Evolutionary conservation across 2,329 filamentous ascomycete genomes (phyloP), one percentile per base, ranked within the genome.

Genomic region (Endothia cerciana): DNA sequence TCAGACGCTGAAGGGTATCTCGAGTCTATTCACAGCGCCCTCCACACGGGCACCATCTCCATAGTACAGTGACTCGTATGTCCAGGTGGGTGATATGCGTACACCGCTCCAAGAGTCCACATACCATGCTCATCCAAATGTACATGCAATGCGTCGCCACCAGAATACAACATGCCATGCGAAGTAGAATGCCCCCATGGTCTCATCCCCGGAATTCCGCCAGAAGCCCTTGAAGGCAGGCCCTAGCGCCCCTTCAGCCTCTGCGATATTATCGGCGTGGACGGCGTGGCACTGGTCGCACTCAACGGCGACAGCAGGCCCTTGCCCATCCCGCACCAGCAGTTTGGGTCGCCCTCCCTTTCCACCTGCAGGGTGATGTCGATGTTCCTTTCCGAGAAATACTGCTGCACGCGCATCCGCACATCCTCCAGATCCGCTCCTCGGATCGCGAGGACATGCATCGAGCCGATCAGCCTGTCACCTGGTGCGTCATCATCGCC

Each of bases 291-390:
- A 41, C 55, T 58, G 5, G 61, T 63, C 41, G 53, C 40, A 30
- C 40, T 47, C 28, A 57, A 28, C 6, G 66, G 66, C 63, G 72
- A 73, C 36, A 77, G 61, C 43, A 75, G 73, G 59, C 73, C 76
- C 56, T 79, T 74, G 19, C 76, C 80, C 66, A 79, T 78, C 8
- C 81, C 81, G 70, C 87, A 89, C 87, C 87, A 89, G 71, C 87
- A 89, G 25, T 79, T 81, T 49, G 76, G 74, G 65, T 97, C 92
- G 0, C 91, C 92, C 73, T 97, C 93, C 57, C 90, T 83, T 77
- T 97, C 94, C 1, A 97, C 91, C 77, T 97, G 94, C 5, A 97
- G 86, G 33, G 96, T 88, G 15, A 93, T 87, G 72, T 97, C 89
- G 78, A 97, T 90, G 51, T 88, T 87, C 70, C 91, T 86, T 61